A percentile compares a stretch with the other conserved stretches of the same genome.
Evolutionary conservation across 176 grass and related monocot species (phyloP).

Genomic region (Metroxylon sagu): DNA sequence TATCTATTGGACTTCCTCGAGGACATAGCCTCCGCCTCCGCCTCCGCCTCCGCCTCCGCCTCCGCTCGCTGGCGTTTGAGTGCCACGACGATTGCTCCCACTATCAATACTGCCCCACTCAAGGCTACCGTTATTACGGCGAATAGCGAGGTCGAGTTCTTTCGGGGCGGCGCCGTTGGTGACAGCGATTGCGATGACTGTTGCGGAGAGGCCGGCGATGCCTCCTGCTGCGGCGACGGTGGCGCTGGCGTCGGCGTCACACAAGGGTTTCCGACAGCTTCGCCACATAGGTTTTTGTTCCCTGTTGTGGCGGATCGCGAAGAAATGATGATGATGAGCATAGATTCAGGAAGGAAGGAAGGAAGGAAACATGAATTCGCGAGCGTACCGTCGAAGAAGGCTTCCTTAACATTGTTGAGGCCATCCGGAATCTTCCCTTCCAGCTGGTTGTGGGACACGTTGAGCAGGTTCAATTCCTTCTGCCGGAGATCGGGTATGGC

Average conservation of each 20-base stretch:
- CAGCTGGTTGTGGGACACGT: constrained; percentile 52
- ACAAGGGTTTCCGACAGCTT: constrained; percentile 36
- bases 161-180: too few species aligned
- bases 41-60: constrained; percentile 19
- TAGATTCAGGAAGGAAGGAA: too few species aligned
- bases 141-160: too few species aligned
- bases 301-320: constrained; percentile 18
- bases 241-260: neutral
- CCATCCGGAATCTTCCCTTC: constrained; percentile 52
- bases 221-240: too few species aligned
- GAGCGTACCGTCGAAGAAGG: constrained; percentile 45
- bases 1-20: constrained; percentile 3
- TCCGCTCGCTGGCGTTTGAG: constrained; percentile 12
- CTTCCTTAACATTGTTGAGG: constrained; percentile 26
- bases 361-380: too few species aligned
- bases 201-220: too few species aligned
- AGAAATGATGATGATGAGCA: too few species aligned
- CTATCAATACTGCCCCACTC: constrained; percentile 28
- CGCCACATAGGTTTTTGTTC: constrained; percentile 68
- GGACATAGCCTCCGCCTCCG: constrained; percentile 7
- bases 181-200: neutral
- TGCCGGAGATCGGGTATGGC: constrained; percentile 52
- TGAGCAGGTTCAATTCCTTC: constrained; percentile 33
- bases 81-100: constrained; percentile 23
- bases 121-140: constrained; percentile 18